phyloP scores from a whole-genome alignment of 352 stramenopile genomes.

The Phytophthora colocasiae region DNA sequence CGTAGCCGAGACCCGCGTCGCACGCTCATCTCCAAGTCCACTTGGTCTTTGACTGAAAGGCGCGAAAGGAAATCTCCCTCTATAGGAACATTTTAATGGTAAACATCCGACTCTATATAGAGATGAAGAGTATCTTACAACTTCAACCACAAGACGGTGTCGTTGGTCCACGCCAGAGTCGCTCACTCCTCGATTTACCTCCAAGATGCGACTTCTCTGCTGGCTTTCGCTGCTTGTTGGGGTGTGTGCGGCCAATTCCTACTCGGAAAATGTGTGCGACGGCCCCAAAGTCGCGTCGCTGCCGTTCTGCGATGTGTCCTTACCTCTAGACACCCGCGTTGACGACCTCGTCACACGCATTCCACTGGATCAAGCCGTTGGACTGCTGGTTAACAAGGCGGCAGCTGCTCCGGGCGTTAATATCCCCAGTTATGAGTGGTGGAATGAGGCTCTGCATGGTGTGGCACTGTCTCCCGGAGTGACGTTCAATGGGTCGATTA shows the following conservation, averaged over 20 bases:
- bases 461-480: conserved; percentile 78
- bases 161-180: background rate
- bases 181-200: conserved; percentile 23
- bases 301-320: conserved; percentile 73
- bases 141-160: conserved; percentile 28
- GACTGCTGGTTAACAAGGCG: conserved; percentile 73
- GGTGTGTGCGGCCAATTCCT: conserved; percentile 13
- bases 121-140: conserved; percentile 10
- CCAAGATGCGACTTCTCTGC: conserved; percentile 12
- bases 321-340: conserved; percentile 65
- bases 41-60: conserved; percentile 11
- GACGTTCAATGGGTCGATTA: conserved; percentile 54
- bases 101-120: conserved; percentile 15
- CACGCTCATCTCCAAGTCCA: conserved; percentile 39
- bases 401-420: conserved; percentile 31
- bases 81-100: background rate
- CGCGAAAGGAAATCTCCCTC: conserved; percentile 27
- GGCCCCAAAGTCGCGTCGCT: conserved; percentile 45
- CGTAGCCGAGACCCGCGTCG: conserved; percentile 71
- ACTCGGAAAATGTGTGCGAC: conserved; percentile 62
- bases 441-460: conserved; percentile 91
- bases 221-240: conserved; percentile 19
- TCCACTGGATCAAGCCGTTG: conserved; percentile 71
- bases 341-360: conserved; percentile 73
- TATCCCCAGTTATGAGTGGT: conserved; percentile 87